Evolutionary conservation across 768 basidiomycete genomes (phyloP).

Genomic region (Leccinum uliginosum): DNA sequence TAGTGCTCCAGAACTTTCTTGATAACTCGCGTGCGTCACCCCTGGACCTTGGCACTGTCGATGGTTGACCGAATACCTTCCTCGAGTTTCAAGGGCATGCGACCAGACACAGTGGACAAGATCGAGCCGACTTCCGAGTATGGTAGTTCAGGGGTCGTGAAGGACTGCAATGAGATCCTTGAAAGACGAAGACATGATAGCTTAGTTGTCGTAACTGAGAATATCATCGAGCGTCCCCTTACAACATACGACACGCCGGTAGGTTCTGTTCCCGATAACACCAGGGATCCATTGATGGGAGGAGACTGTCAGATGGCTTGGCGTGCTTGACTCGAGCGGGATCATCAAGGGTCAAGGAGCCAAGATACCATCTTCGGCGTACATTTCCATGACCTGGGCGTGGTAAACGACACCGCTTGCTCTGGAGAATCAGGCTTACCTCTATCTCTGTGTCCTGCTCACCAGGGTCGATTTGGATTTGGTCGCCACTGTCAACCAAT

Average conservation of each 20-base stretch:
- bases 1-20: constrained; percentile 85
- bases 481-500: constrained; percentile 95
- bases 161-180: constrained; percentile 84
- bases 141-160: constrained; percentile 80
- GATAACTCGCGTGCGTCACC: constrained; percentile 82
- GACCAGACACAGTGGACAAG: constrained; percentile 84
- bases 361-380: constrained; percentile 92
- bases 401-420: neutral
- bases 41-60: constrained; percentile 70
- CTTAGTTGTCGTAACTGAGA: constrained; percentile 94
- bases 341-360: constrained; percentile 94
- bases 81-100: constrained; percentile 90
- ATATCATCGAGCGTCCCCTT: constrained; percentile 81
- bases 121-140: constrained; percentile 82
- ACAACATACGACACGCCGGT: constrained; percentile 77
- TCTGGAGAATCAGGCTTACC: constrained; percentile 39
- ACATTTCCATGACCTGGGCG: constrained; percentile 95
- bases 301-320: constrained; percentile 94
- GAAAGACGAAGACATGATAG: constrained; percentile 79
- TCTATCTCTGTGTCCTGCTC: constrained; percentile 98
- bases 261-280: constrained; percentile 83
- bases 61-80: constrained; percentile 76
- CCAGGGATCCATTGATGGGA: constrained; percentile 79
- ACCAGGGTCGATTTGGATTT: constrained; percentile 92
- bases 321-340: constrained; percentile 96